Evolutionary conservation across 2,329 filamentous ascomycete genomes (phyloP), one percentile per base, ranked within the genome.

Genomic region (Elsinoe australis): DNA sequence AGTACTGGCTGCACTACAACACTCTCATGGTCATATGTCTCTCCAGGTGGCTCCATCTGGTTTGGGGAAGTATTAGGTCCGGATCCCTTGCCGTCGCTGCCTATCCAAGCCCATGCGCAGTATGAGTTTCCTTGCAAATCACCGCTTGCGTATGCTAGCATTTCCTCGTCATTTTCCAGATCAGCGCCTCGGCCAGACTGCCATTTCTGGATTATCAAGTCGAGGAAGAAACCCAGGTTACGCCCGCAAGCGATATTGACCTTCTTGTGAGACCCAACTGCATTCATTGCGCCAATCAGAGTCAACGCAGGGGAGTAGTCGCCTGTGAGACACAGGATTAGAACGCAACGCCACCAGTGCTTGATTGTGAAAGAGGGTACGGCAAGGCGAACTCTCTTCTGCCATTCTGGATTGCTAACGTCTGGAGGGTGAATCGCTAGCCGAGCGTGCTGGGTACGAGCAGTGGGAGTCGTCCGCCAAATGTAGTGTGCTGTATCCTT

Each of bases 301-400:
- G 79, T 77, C 8, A 82, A 66, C 0, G 90, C 89, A 2, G 81
- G 75, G 3, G 83, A 78, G 59, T 83, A 85, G 45, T 87, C 82
- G 33, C 82, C 82, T 1, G 79, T 77, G 45, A 94, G 78, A 17
- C 90, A 76, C 3, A 95, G 71, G 49, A 95, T 80, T 1, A 96
- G 73, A 1, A 85, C 76, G 59, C 85, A 94, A 17, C 90, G 83
- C 79, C 94, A 95, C 35, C 95, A 74, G 62, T 96, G 92, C 10
- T 79, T 80, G 49, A 87, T 85, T 6, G 94, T 72, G 56, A 90
- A 78, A 3, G 83, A 79, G 1, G 83, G 87, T 2, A 87, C 80
- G 8, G 81, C 78, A 26, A 80, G 77, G 3, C 78, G 75, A 1
- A 88, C 70, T 7, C 76, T 72, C 2, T 75, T 68, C 19, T 75